Evolutionary conservation across 2,329 filamentous ascomycete genomes (phyloP), one percentile per base, ranked within the genome.

Genomic region (Fusarium nelsonii): DNA sequence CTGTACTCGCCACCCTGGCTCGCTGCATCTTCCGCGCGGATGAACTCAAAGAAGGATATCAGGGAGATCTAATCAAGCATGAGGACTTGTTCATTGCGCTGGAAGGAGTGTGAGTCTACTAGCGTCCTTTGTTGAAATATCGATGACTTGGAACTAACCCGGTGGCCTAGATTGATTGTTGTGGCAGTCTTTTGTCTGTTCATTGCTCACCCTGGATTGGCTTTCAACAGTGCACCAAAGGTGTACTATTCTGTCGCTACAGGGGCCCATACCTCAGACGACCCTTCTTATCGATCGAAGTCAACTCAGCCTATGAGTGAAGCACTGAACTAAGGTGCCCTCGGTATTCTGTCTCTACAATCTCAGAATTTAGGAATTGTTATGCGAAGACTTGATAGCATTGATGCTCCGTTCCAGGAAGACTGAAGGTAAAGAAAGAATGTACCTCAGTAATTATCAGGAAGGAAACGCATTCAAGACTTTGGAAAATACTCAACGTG

Each of bases 21-120:
- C 80, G 88, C n/a, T 87, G 83, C 46, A 80, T 85, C 34, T 90
- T 86, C 69, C 82, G 88, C 23, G 83, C 87, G 15, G 83, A 84
- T 0, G 87, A 90, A 76, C 73, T 90, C 51, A 83, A 82, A 49
- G 81, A 85, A 32, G 87, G 87, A 3, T 90, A 85, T 78, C 73
- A 68, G 7, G 85, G 85, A 1, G 74, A 80, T 16, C 73, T 88
- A 61, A 84, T 87, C 51, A 75, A 74, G 37, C 75, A 84, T 40
- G 74, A 85, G 67, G 70, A 72, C 0, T 68, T 81, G 2, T 85
- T 85, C 58, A 82, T 85, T 48, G 78, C 69, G 0, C 65, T 85
- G 4, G 83, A 85, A 72, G 81, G 80, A 45, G 59, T 67, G 73
- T 75, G 45, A 64, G 74, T 68, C 10, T n/a, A 9, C 41, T 10